phyloP scores from a whole-genome alignment of 2,329 filamentous ascomycete species.

The Colletotrichum sp. region DNA sequence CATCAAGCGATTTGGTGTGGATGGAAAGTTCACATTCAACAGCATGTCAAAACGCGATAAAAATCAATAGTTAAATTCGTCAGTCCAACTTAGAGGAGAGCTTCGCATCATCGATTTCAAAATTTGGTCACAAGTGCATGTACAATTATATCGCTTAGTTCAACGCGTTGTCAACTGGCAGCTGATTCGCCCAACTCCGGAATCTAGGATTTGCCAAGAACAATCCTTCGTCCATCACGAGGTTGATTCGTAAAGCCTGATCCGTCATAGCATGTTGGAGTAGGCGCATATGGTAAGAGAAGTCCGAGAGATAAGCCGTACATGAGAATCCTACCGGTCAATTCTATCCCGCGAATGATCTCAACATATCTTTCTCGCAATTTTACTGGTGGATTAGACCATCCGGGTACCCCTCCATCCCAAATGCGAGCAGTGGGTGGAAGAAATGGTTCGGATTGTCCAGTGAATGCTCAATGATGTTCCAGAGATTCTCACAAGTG shows the following conservation, averaged over 20 bases:
- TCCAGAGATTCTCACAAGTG: background rate
- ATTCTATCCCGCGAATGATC: background rate
- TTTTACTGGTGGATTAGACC: background rate
- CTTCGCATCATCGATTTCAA: too few species aligned
- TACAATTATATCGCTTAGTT: background rate
- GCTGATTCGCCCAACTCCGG: background rate
- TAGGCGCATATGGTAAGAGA: background rate
- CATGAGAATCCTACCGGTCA: background rate
- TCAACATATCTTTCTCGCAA: background rate
- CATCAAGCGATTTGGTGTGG: too few species aligned
- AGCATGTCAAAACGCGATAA: too few species aligned
- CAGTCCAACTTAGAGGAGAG: too few species aligned
- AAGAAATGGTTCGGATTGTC: background rate
- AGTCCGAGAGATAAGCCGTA: background rate
- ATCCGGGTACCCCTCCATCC: background rate
- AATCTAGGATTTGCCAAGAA: background rate
- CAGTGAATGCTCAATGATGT: fast-evolving
- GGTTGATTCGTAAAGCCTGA: background rate
- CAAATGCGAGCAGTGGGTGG: fast-evolving
- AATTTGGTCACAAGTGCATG: background rate
- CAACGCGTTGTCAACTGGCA: background rate
- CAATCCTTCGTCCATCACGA: background rate
- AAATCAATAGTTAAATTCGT: too few species aligned
- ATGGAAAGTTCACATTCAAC: too few species aligned
- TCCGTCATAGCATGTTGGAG: background rate